phyloP scores from a whole-genome alignment of 768 basidiomycete species.

The Lentinula guzmanii region DNA sequence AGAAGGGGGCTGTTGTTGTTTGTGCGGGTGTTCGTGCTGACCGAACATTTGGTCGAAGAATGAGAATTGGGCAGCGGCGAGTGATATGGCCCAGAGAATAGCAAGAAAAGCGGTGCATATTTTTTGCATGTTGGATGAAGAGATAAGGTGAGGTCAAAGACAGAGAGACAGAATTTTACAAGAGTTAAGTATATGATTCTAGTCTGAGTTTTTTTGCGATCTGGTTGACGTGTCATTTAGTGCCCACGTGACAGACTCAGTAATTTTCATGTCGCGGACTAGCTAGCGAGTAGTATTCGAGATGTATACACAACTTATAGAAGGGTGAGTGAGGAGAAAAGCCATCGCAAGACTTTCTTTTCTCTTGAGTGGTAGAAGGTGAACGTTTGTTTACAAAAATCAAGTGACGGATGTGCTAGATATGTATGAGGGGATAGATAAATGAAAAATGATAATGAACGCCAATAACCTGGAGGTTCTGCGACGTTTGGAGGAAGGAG shows the following conservation, averaged over 20 bases:
- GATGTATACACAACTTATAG: no score
- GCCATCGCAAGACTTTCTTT: no score
- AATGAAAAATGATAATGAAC: no score
- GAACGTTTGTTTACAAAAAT: no score
- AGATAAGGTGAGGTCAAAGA: not conserved
- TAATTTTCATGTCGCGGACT: not conserved
- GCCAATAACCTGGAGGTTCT: no score
- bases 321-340: no score
- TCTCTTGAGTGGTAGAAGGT: no score
- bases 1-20: slow-evolving; percentile 22
- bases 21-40: slow-evolving; percentile 54
- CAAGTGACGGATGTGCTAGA: no score
- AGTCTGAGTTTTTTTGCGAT: not conserved
- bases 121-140: not conserved
- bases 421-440: no score
- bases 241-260: slow-evolving; percentile 1
- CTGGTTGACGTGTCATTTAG: slow-evolving; percentile 7
- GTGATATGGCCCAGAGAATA: slow-evolving; percentile 1
- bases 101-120: not conserved
- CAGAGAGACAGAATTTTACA: not conserved
- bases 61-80: slow-evolving; percentile 61
- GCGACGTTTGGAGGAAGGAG: no score
- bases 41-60: slow-evolving; percentile 80
- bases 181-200: not conserved
- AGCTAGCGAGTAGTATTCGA: no score